Evolutionary conservation across 78 protist genomes (phyloP).

Genomic region (Diacronema lutheri): DNA sequence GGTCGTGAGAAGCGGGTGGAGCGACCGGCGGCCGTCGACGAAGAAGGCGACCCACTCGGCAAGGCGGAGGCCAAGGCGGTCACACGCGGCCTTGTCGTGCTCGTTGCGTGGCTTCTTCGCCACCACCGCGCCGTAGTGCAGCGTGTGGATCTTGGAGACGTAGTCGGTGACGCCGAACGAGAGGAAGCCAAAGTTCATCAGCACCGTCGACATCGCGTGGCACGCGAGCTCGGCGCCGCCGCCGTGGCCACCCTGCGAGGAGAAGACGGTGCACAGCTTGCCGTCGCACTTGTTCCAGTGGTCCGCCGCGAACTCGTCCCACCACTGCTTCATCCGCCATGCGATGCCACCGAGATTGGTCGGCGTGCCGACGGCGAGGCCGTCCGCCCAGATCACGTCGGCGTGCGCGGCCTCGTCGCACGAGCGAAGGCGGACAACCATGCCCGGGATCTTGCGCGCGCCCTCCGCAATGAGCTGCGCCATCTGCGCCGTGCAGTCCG

Average conservation of each 20-base stretch:
- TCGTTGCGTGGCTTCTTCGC: constrained; percentile 14
- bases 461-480: constrained; percentile 4
- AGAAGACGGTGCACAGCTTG: neutral
- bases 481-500: constrained; percentile 16
- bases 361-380: constrained; percentile 8
- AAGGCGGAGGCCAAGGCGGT: constrained; percentile 24
- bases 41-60: constrained; percentile 10
- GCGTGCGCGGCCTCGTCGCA: neutral
- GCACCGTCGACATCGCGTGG: neutral
- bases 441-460: neutral
- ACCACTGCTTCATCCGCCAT: constrained; percentile 22
- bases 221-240: constrained; percentile 10
- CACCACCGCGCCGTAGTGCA: constrained; percentile 28
- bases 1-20: constrained; percentile 12
- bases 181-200: constrained; percentile 21
- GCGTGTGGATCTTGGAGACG: neutral
- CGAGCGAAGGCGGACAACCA: neutral
- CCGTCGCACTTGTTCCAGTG: constrained; percentile 8
- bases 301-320: constrained; percentile 29
- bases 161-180: constrained; percentile 26
- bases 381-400: constrained; percentile 27
- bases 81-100: neutral
- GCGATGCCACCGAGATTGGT: constrained; percentile 27
- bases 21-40: neutral
- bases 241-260: constrained; percentile 7